Conservation (phyloP, 2,329 filamentous ascomycete genomes). For the Calonectria pseudoreteaudii region DNA sequence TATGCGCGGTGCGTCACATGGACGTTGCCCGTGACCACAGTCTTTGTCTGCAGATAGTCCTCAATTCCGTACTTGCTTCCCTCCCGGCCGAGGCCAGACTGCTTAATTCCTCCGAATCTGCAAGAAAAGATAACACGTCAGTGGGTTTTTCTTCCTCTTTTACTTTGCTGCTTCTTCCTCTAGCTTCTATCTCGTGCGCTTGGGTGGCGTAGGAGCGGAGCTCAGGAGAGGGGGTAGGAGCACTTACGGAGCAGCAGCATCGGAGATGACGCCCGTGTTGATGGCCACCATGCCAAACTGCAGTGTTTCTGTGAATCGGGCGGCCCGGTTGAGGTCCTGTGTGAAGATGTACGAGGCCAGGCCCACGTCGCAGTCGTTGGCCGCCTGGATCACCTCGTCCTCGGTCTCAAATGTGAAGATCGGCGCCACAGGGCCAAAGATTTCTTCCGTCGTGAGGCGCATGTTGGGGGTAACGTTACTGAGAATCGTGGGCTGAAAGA, state of each 20-base stretch:
- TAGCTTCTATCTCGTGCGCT: background rate
- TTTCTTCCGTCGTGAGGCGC: slow-evolving; percentile 76
- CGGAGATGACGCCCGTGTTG: slow-evolving; percentile 62
- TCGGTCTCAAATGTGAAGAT: slow-evolving; percentile 79
- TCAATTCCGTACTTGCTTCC: slow-evolving; percentile 71
- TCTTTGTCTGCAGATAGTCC: slow-evolving; percentile 69
- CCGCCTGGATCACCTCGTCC: slow-evolving; percentile 75
- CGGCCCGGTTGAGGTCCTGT: slow-evolving; percentile 53
- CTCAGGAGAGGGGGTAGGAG: background rate
- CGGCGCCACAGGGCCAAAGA: slow-evolving; percentile 80
- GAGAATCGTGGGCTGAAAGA: slow-evolving; percentile 79
- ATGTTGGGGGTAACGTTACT: slow-evolving; percentile 76
- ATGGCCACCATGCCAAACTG: slow-evolving; percentile 76
- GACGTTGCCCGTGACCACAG: slow-evolving; percentile 56
- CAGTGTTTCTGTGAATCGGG: slow-evolving; percentile 60
- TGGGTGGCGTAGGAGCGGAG: background rate
- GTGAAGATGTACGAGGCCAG: slow-evolving; percentile 82
- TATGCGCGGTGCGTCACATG: slow-evolving; percentile 26
- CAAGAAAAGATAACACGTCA: background rate
- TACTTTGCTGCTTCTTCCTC: background rate
- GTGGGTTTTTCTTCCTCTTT: background rate
- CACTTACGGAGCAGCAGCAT: slow-evolving; percentile 41
- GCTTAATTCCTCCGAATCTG: slow-evolving; percentile 70
- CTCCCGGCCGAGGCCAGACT: slow-evolving; percentile 71
- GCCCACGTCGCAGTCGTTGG: slow-evolving; percentile 77